Evolutionary conservation across 139 green algal genomes (phyloP).

Genomic region (Chlorella vulgaris): DNA sequence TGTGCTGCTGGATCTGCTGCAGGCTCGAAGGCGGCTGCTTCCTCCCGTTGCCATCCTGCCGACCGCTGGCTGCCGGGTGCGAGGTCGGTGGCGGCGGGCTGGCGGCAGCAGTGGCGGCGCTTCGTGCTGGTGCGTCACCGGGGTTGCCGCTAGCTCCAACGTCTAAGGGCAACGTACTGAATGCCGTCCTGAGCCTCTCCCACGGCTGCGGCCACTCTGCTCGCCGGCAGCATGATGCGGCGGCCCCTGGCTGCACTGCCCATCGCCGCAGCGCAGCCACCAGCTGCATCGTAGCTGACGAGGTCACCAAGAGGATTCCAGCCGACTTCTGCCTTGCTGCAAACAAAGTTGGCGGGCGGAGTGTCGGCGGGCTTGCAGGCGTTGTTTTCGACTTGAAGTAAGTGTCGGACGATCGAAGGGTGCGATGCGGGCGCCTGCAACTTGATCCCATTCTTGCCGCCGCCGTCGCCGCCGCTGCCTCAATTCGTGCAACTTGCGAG

Average conservation of each 20-base stretch:
- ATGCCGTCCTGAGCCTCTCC: neutral
- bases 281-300: neutral
- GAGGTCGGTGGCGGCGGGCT: neutral
- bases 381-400: too few relatives aligned
- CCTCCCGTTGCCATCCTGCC: neutral
- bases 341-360: too few relatives aligned
- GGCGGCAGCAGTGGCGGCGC: too few relatives aligned
- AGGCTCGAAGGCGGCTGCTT: neutral
- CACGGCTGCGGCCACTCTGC: neutral
- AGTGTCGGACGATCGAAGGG: too few relatives aligned
- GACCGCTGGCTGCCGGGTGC: neutral
- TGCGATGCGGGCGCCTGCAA: too few relatives aligned
- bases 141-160: too few relatives aligned
- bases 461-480: too few relatives aligned
- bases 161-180: neutral
- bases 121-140: neutral
- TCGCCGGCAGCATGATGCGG: neutral
- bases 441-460: too few relatives aligned
- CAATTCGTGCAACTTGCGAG: too few relatives aligned
- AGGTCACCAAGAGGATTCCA: too few relatives aligned
- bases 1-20: neutral
- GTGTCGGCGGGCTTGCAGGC: too few relatives aligned
- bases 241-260: neutral
- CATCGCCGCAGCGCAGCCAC: neutral
- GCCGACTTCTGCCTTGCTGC: too few relatives aligned